These are phyloP conservation scores for Tricholoma terreum DNA, from an alignment of 768 basidiomycete genomes.

Conservation along the genomic window DNA sequence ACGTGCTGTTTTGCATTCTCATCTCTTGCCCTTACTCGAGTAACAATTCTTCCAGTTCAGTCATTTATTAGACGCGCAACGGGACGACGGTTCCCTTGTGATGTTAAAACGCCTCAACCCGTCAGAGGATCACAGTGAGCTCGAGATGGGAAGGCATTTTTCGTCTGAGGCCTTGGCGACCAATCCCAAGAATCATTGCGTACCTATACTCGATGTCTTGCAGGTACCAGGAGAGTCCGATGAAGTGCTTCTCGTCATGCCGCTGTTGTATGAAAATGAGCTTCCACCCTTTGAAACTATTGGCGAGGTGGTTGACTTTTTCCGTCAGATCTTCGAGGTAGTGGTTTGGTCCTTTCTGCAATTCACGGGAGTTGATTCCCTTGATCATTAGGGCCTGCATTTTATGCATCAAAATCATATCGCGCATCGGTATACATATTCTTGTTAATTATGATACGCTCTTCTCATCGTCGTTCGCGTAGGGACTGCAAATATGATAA, in stretches of 20 bases:
- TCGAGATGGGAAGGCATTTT: slow-evolving; percentile 26
- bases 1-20: neutral
- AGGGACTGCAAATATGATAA: slow-evolving; percentile 17
- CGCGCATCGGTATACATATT: slow-evolving; percentile 26
- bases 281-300: slow-evolving; percentile 25
- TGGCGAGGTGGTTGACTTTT: slow-evolving; percentile 29
- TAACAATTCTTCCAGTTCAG: slow-evolving; percentile 4
- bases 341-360: neutral
- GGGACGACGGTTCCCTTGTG: slow-evolving; percentile 29
- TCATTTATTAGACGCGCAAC: slow-evolving; percentile 29
- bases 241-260: slow-evolving; percentile 27
- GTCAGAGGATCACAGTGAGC: slow-evolving; percentile 23
- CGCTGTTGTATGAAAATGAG: slow-evolving; percentile 19
- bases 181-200: slow-evolving; percentile 33
- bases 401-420: slow-evolving; percentile 34
- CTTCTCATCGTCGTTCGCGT: neutral
- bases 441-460: neutral
- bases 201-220: slow-evolving; percentile 26
- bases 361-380: neutral
- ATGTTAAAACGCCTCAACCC: slow-evolving; percentile 26
- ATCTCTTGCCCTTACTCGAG: neutral
- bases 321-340: slow-evolving; percentile 27
- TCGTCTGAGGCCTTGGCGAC: slow-evolving; percentile 7
- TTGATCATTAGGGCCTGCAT: slow-evolving; percentile 22
- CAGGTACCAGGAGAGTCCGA: slow-evolving; percentile 16